Evolutionary conservation across 805 yeast species (phyloP).

Genomic region (Grigorovia humatica): DNA sequence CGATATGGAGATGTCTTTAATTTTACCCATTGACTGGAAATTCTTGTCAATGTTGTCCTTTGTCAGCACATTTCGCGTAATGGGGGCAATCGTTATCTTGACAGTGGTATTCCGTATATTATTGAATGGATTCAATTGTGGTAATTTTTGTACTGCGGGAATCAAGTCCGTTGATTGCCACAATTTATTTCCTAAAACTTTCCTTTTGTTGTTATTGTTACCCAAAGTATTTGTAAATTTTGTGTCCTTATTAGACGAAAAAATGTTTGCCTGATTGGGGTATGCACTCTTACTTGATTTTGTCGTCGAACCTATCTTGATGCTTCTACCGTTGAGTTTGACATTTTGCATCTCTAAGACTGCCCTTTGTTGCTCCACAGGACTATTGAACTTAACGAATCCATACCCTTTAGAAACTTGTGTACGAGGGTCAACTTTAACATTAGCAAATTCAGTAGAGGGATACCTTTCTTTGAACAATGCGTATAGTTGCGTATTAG

Average conservation of each 20-base stretch:
- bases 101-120: conserved; percentile 79
- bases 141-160: conserved; percentile 36
- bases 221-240: too few species aligned
- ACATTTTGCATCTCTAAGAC: conserved; percentile 75
- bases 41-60: too few species aligned
- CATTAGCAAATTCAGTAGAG: conserved; percentile 64
- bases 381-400: conserved; percentile 65
- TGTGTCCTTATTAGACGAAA: too few species aligned
- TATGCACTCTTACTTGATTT: not conserved
- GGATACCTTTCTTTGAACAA: conserved; percentile 61
- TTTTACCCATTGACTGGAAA: too few species aligned
- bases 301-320: conserved; percentile 50
- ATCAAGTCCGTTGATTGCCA: conserved; percentile 12
- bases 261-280: not conserved
- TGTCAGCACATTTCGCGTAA: not conserved
- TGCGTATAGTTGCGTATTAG: conserved; percentile 54
- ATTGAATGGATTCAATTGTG: conserved; percentile 52
- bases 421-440: conserved; percentile 65
- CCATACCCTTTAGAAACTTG: conserved; percentile 78
- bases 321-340: conserved; percentile 59
- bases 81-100: not conserved
- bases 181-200: not conserved
- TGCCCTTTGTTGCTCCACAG: conserved; percentile 61
- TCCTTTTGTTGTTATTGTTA: not conserved
- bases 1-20: too few species aligned